phyloP scores from a whole-genome alignment of 176 grass and related monocot genomes.

The Microstegium vimineum region DNA sequence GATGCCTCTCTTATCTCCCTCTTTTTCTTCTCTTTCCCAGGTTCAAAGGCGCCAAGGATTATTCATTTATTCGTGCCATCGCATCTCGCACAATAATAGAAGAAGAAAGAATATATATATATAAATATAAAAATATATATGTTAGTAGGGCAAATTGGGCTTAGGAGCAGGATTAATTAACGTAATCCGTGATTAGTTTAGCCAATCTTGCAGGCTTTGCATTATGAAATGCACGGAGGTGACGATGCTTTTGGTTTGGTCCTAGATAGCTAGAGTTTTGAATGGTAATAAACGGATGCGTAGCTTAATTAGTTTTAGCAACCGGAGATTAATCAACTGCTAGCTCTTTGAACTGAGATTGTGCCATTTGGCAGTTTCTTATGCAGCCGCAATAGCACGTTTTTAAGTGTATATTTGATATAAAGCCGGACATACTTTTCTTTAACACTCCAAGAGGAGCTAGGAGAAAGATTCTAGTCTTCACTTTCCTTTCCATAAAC shows the following conservation, averaged over 20 bases:
- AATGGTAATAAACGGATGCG: background rate
- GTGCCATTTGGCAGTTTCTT: conserved; percentile 37
- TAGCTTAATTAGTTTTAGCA: no score
- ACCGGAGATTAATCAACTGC: background rate
- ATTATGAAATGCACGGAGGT: conserved; percentile 13
- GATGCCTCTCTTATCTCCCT: conserved; percentile 47
- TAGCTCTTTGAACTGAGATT: background rate
- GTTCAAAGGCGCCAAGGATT: conserved; percentile 26
- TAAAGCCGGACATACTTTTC: background rate
- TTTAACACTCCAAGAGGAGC: background rate
- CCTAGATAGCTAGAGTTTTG: background rate
- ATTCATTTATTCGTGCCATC: conserved; percentile 60
- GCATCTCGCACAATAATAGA: conserved; percentile 53
- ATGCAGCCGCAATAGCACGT: conserved; percentile 3
- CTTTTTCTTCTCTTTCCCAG: background rate
- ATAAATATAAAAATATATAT: no score
- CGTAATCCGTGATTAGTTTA: background rate
- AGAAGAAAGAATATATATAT: conserved; percentile 27
- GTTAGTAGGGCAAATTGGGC: conserved; percentile 35
- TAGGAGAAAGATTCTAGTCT: background rate
- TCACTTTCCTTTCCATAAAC: background rate
- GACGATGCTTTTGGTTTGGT: background rate
- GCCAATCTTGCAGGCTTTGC: conserved; percentile 17
- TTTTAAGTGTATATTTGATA: conserved; percentile 1
- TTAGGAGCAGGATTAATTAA: conserved; percentile 9